These are phyloP conservation scores for Starmerella ratchasimensis DNA, from an alignment of 805 yeast genomes.

Conservation along the genomic window DNA sequence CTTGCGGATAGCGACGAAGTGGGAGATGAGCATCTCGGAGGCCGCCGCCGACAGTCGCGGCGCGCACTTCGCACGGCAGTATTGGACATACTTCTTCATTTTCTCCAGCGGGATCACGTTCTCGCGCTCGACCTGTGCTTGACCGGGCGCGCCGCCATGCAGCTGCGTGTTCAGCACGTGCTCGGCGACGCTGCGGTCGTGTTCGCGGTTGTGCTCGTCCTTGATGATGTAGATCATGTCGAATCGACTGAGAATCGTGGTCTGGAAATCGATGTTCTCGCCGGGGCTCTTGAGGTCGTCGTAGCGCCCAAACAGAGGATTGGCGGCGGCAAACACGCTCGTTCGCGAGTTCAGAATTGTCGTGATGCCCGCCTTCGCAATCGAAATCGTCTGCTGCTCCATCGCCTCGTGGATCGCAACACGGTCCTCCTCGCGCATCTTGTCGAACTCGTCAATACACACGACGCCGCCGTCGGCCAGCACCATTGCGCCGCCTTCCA, in stretches of 20 bases:
- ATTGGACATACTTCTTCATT: conserved; percentile 85
- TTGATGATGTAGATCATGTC: conserved; percentile 97
- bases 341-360: conserved; percentile 94
- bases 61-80: conserved; percentile 81
- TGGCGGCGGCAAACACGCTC: conserved; percentile 93
- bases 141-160: conserved; percentile 39
- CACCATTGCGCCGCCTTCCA: conserved; percentile 99
- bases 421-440: conserved; percentile 97
- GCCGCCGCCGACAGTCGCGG: conserved; percentile 85
- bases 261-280: conserved; percentile 94
- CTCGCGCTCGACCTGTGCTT: conserved; percentile 35
- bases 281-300: conserved; percentile 95
- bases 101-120: conserved; percentile 82
- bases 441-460: conserved; percentile 97
- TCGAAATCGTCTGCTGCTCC: conserved; percentile 98
- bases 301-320: conserved; percentile 92
- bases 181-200: conserved; percentile 81
- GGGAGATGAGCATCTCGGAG: conserved; percentile 75
- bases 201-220: conserved; percentile 76
- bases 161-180: conserved; percentile 94
- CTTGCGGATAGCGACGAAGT: conserved; percentile 81
- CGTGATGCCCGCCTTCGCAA: conserved; percentile 98
- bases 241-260: conserved; percentile 90
- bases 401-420: conserved; percentile 99
- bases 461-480: conserved; percentile 98